phyloP scores from a whole-genome alignment of 2,329 filamentous ascomycete species.

The Phoma sp. region DNA sequence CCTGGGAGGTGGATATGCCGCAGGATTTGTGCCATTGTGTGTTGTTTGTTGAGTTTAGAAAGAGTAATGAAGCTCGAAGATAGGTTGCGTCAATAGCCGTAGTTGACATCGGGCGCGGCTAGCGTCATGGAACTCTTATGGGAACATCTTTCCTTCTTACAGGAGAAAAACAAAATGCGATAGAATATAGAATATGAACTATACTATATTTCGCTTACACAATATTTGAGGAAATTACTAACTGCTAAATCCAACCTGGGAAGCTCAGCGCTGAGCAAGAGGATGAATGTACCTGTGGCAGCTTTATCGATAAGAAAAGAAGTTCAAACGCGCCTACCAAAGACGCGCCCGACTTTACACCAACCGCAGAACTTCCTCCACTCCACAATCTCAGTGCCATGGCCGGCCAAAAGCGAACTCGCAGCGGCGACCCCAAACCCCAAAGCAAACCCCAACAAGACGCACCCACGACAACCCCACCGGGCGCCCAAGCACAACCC shows the following conservation, averaged over 20 bases:
- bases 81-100: slow-evolving; percentile 5
- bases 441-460: background rate
- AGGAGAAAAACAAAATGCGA: no score
- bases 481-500: slow-evolving; percentile 20
- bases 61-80: background rate
- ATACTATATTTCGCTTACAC: no score
- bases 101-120: background rate
- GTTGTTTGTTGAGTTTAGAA: background rate
- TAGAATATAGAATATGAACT: no score
- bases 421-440: slow-evolving; percentile 32
- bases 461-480: background rate
- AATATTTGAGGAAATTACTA: no score
- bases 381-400: no score
- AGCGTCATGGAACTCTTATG: background rate
- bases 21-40: slow-evolving; percentile 44
- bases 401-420: slow-evolving; percentile 37
- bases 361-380: background rate
- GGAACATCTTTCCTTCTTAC: background rate
- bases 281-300: no score
- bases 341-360: background rate
- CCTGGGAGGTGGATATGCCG: slow-evolving; percentile 67
- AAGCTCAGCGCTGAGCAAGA: no score
- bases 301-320: slow-evolving; percentile 28
- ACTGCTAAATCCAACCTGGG: no score
- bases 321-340: slow-evolving; percentile 18